Evolutionary conservation across 1,139 yeast species (phyloP).

Genomic region (Blastobotrys persicus): DNA sequence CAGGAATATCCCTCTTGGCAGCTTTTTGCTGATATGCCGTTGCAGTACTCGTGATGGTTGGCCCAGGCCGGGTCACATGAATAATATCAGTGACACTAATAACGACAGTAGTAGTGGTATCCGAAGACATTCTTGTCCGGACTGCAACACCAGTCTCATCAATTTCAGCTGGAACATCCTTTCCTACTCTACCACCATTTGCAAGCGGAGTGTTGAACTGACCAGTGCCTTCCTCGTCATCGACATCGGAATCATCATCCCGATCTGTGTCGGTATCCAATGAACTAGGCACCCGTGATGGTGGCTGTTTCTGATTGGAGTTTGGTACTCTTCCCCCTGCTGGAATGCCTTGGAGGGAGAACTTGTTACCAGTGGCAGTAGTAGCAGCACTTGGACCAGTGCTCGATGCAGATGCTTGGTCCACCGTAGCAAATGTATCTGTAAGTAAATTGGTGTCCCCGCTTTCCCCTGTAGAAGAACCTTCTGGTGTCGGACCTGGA

Average conservation of each 20-base stretch:
- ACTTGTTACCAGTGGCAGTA: background rate
- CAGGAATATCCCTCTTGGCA: background rate
- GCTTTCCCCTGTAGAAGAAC: background rate
- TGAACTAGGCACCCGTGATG: background rate
- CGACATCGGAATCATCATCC: background rate
- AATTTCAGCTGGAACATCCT: background rate
- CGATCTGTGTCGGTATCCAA: background rate
- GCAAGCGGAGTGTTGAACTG: background rate
- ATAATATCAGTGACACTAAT: constrained; percentile 1
- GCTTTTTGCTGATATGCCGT: background rate
- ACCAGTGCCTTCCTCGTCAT: background rate
- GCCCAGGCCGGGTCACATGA: background rate
- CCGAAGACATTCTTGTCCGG: background rate
- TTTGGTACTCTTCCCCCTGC: background rate
- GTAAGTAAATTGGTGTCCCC: background rate
- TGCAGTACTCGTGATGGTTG: background rate
- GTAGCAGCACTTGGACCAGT: background rate
- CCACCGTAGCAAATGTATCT: background rate
- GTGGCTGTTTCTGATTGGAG: background rate
- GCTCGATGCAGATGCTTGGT: background rate
- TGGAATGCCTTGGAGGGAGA: constrained; percentile 1
- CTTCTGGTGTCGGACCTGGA: background rate
- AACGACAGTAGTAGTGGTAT: background rate
- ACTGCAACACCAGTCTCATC: background rate
- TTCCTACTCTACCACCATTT: background rate